A percentile compares a stretch with the other conserved stretches of the same genome.
phyloP scores from a whole-genome alignment of 1,284 basidiomycete species.

The Grifola frondosa region DNA sequence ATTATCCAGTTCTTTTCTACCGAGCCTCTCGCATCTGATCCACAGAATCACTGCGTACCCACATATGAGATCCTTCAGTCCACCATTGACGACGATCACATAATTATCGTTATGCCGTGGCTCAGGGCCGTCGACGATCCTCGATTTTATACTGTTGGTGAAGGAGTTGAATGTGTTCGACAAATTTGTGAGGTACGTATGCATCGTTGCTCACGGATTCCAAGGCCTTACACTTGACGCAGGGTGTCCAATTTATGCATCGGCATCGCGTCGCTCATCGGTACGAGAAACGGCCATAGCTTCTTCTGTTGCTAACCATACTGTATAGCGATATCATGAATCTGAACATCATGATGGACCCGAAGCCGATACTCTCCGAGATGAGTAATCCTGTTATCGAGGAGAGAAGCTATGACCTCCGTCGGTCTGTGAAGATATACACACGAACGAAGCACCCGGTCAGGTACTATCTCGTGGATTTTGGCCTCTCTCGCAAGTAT shows the following conservation, averaged over 20 bases:
- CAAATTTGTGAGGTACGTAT: conserved; percentile 25
- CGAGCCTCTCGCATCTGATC: conserved; percentile 14
- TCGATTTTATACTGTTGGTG: conserved; percentile 21
- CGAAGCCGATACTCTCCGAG: conserved; percentile 26
- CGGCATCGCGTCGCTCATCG: conserved; percentile 6
- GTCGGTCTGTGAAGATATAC: conserved; percentile 21
- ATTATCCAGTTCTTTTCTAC: conserved; percentile 18
- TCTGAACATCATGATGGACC: conserved; percentile 40
- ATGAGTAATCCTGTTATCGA: conserved; percentile 25
- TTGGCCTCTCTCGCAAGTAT: conserved; percentile 36
- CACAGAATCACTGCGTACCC: conserved; percentile 27
- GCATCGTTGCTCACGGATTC: not conserved
- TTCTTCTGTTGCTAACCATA: not conserved
- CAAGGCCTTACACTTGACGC: too few species aligned
- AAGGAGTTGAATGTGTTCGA: conserved; percentile 26
- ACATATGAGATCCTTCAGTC: conserved; percentile 19
- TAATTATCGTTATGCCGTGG: conserved; percentile 23
- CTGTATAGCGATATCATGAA: conserved; percentile 36
- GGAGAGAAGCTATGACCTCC: conserved; percentile 13
- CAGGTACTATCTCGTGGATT: conserved; percentile 34
- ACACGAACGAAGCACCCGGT: conserved; percentile 27
- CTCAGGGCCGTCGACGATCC: conserved; percentile 22
- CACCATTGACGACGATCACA: conserved; percentile 7
- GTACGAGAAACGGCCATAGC: not conserved
- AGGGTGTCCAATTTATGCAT: conserved; percentile 12